Evolutionary conservation across 257 asterid genomes (phyloP).

Genomic region (Solanum pennellii): DNA sequence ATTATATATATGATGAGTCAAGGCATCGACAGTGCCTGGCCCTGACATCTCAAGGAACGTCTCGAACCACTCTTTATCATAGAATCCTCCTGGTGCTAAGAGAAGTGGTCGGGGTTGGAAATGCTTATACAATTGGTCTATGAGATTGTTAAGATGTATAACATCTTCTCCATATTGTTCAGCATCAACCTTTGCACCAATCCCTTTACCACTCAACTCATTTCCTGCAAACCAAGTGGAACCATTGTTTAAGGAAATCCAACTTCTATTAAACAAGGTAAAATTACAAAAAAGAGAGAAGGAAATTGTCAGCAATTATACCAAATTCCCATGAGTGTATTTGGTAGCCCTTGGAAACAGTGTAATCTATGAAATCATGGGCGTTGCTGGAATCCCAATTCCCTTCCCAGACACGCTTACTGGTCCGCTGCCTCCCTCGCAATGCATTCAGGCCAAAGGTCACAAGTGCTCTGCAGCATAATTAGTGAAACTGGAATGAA

Average conservation of each 20-base stretch:
- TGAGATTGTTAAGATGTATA: not conserved
- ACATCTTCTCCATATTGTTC: slow-evolving; percentile 5
- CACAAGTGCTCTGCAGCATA: slow-evolving; percentile 2
- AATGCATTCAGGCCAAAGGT: slow-evolving; percentile 1
- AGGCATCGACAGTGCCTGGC: not conserved
- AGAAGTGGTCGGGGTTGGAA: not conserved
- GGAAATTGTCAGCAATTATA: not conserved
- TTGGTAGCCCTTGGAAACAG: slow-evolving; percentile 57
- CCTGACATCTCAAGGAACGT: slow-evolving; percentile 3
- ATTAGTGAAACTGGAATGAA: not conserved
- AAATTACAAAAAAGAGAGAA: not conserved
- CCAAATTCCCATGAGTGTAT: slow-evolving; percentile 49
- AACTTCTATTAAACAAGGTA: not conserved
- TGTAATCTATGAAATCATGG: slow-evolving; percentile 58
- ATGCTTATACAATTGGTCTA: not conserved
- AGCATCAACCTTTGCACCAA: slow-evolving; percentile 3
- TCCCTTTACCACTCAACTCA: slow-evolving; percentile 10
- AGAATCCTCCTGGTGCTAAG: slow-evolving; percentile 13
- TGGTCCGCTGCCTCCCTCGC: not conserved
- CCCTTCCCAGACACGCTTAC: not conserved
- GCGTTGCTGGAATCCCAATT: slow-evolving; percentile 37
- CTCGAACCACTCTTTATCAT: slow-evolving; percentile 1
- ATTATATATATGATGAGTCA: slow-evolving; percentile 12
- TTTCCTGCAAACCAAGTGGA: slow-evolving; percentile 4
- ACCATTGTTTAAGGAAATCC: not conserved